Evolutionary conservation across 768 basidiomycete genomes (phyloP).

Genomic region (Tephrocybe sp.): DNA sequence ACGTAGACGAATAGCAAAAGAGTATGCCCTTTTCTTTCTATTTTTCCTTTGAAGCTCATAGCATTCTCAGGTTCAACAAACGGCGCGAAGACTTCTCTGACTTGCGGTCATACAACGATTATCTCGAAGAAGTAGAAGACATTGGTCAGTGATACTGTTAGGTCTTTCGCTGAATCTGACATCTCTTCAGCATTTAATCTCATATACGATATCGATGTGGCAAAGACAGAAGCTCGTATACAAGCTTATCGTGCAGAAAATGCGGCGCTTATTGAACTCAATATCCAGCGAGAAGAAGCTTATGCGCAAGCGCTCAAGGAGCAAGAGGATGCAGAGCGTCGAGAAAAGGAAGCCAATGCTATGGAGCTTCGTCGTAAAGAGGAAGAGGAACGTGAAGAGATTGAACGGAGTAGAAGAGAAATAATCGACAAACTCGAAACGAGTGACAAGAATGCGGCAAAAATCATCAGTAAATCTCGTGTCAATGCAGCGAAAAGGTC

Average conservation of each 20-base stretch:
- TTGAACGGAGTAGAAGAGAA: conserved; percentile 65
- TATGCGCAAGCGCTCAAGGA: conserved; percentile 70
- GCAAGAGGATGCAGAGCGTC: conserved; percentile 76
- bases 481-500: conserved; percentile 62
- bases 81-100: conserved; percentile 83
- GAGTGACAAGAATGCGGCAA: conserved; percentile 66
- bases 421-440: conserved; percentile 83
- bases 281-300: conserved; percentile 77
- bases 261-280: conserved; percentile 77
- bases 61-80: conserved; percentile 80
- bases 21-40: conserved; percentile 46
- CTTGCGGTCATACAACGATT: conserved; percentile 85
- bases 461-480: conserved; percentile 67
- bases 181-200: conserved; percentile 84
- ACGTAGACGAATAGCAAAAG: conserved; percentile 81
- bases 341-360: conserved; percentile 68
- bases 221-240: conserved; percentile 82
- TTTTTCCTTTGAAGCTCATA: background rate
- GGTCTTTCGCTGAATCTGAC: conserved; percentile 7
- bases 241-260: conserved; percentile 77
- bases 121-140: conserved; percentile 94
- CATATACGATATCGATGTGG: conserved; percentile 81
- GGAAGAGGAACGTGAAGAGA: conserved; percentile 74
- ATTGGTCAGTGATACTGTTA: conserved; percentile 42
- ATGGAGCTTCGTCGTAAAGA: conserved; percentile 63